Evolutionary conservation across 345 rosid species (phyloP), one percentile per base, ranked within the genome.

Genomic region (Rhodamnia rubescens): DNA sequence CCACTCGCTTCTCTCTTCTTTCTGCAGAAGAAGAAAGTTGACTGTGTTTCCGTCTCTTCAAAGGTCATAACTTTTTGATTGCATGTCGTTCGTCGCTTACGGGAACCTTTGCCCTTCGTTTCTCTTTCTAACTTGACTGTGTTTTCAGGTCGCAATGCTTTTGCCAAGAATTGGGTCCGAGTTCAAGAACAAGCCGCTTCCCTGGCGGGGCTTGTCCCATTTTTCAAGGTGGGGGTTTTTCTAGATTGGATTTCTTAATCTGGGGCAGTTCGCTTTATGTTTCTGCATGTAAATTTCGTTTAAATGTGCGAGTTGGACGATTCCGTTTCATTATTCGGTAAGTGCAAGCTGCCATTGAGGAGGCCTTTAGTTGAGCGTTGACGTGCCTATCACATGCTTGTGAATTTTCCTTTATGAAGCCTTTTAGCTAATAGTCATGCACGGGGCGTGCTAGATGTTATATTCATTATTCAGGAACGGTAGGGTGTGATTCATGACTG

Each of bases 211-310:
- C 74, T n/a, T 61, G 44, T n/a, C 86, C 89, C 53, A 81, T 49
- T 51, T 57, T 87, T 57, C 89, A 82, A 86, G 90, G 90, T 89
- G 29, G 47, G 89, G 40, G 12, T 52, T 82, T 26, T 16, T 49
- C 8, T 2, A 82, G 29, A 27, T 82, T 32, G 44, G 44, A 69
- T 32, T 69, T 4, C 16, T 24, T 69, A 18, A 4, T 69, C 78
- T 69, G 78, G 75, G 78, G 78, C 78, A 9, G 24, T 69, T 69
- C 11, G 47, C 13, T 44, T 69, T 69, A 1, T 4, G 47, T 36
- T 18, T 40, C 78, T 69, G 78, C 78, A 9, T 69, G 44, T 32
- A 32, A 69, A 69, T 32, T 69, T 69, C 78, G 24, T 32, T 32
- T 32, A 21, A 21, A 47, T 4, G 78, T 32, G 78, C 78, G 24